Evolutionary conservation across 83 land plant species (phyloP).

Genomic region (Diphasiastrum complanatum): DNA sequence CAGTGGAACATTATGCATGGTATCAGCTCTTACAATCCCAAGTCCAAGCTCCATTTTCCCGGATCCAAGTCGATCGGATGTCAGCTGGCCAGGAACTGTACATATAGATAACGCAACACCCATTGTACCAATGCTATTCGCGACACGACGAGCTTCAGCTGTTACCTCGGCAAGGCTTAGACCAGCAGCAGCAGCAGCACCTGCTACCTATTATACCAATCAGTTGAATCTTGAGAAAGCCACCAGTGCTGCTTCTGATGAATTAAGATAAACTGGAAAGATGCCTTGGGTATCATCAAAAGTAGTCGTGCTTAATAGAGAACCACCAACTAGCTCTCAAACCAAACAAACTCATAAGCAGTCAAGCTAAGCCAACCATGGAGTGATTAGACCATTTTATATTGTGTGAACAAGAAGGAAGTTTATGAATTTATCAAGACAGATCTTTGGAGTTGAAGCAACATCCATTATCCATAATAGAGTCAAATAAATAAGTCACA

Average conservation of each 20-base stretch:
- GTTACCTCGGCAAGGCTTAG: conserved; percentile 71
- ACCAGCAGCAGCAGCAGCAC: conserved; percentile 92
- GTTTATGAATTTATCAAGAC: too few species aligned
- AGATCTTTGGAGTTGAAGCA: too few species aligned
- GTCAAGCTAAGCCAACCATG: too few species aligned
- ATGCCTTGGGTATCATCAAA: too few species aligned
- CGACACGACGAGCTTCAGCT: conserved; percentile 79
- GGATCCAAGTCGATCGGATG: conserved; percentile 80
- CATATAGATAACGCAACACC: conserved; percentile 92
- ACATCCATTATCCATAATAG: too few species aligned
- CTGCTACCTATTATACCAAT: conserved; percentile 66
- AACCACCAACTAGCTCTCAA: too few species aligned
- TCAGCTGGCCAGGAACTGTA: conserved; percentile 83
- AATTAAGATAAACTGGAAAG: too few species aligned
- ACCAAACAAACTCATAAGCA: too few species aligned
- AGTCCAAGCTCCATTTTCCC: conserved; percentile 98
- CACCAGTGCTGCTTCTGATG: not conserved
- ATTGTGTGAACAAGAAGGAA: too few species aligned
- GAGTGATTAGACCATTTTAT: too few species aligned
- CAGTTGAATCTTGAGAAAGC: not conserved
- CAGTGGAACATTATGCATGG: not conserved
- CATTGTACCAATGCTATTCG: conserved; percentile 93
- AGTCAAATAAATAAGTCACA: too few species aligned
- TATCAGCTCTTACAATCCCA: conserved; percentile 72
- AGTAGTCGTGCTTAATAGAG: too few species aligned